phyloP scores from a whole-genome alignment of 768 basidiomycete species.

The Lenzites betulinus region DNA sequence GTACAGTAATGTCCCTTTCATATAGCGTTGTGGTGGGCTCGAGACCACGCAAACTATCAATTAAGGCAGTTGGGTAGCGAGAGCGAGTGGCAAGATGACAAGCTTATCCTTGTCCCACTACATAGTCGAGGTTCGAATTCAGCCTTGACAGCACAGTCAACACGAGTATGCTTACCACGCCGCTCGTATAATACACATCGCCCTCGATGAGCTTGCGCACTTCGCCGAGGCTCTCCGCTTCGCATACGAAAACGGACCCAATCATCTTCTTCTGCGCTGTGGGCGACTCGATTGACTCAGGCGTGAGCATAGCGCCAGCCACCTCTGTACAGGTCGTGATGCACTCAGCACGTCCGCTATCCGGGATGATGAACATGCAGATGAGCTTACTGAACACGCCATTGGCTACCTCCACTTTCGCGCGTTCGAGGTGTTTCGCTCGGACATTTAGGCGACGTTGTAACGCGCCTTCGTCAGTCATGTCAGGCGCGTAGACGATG shows the following conservation, averaged over 20 bases:
- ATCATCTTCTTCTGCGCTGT: constrained; percentile 55
- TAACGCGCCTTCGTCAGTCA: constrained; percentile 57
- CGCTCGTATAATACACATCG: constrained; percentile 45
- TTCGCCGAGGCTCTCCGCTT: constrained; percentile 54
- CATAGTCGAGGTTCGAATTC: neutral
- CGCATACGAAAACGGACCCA: constrained; percentile 58
- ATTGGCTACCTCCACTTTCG: constrained; percentile 41
- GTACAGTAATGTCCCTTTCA: too few relatives aligned
- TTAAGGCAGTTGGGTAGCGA: constrained; percentile 33
- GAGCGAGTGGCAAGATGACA: constrained; percentile 47
- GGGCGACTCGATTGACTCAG: constrained; percentile 53
- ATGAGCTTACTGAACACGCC: constrained; percentile 54
- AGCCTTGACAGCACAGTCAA: neutral
- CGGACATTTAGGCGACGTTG: constrained; percentile 60
- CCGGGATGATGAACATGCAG: neutral
- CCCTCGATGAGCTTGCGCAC: constrained; percentile 41
- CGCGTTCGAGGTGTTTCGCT: constrained; percentile 49
- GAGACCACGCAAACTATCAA: neutral
- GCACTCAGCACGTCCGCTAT: neutral
- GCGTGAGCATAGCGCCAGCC: constrained; percentile 59
- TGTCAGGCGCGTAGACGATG: constrained; percentile 69
- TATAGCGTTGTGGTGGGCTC: too few relatives aligned
- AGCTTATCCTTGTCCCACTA: constrained; percentile 64
- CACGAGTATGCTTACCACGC: constrained; percentile 41
- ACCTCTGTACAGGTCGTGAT: constrained; percentile 53